phyloP scores from a whole-genome alignment of 345 rosid species.

The Brassica cretica region DNA sequence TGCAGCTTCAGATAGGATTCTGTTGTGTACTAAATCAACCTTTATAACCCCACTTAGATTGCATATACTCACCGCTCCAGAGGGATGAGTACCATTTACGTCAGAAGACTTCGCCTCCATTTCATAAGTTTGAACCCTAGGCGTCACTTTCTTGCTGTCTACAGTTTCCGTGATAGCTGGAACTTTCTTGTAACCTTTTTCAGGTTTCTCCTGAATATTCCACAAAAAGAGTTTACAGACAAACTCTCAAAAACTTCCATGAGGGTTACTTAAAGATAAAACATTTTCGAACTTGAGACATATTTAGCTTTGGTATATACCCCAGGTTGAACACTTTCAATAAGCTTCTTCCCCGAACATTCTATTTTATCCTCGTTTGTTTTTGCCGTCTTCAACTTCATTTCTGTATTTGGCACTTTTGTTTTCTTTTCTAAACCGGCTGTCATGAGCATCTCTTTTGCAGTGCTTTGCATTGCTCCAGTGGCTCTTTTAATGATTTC shows the following conservation, averaged over 20 bases:
- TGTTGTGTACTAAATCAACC: neutral
- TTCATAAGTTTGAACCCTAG: slow-evolving; percentile 36
- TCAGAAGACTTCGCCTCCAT: slow-evolving; percentile 30
- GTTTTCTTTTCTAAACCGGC: slow-evolving; percentile 45
- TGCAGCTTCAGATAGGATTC: neutral
- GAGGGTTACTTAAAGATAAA: too few relatives aligned
- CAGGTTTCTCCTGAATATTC: slow-evolving; percentile 43
- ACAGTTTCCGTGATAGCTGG: slow-evolving; percentile 42
- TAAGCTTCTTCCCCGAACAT: slow-evolving; percentile 38
- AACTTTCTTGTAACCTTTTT: slow-evolving; percentile 39
- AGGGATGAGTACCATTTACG: slow-evolving; percentile 32
- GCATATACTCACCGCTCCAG: slow-evolving; percentile 31
- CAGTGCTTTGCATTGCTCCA: slow-evolving; percentile 53
- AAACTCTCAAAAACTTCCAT: neutral
- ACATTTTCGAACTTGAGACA: too few relatives aligned
- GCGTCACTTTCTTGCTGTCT: slow-evolving; percentile 36
- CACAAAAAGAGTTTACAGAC: neutral
- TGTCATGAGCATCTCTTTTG: slow-evolving; percentile 44
- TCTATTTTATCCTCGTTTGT: slow-evolving; percentile 37
- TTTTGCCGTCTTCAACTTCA: slow-evolving; percentile 21
- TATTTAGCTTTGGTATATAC: slow-evolving; percentile 33
- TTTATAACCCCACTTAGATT: neutral
- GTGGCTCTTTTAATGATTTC: slow-evolving; percentile 66
- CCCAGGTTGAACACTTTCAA: slow-evolving; percentile 48
- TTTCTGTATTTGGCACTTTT: slow-evolving; percentile 5